Conservation (phyloP, 2,329 filamentous ascomycete genomes). For the Aureobasidium vineae region DNA sequence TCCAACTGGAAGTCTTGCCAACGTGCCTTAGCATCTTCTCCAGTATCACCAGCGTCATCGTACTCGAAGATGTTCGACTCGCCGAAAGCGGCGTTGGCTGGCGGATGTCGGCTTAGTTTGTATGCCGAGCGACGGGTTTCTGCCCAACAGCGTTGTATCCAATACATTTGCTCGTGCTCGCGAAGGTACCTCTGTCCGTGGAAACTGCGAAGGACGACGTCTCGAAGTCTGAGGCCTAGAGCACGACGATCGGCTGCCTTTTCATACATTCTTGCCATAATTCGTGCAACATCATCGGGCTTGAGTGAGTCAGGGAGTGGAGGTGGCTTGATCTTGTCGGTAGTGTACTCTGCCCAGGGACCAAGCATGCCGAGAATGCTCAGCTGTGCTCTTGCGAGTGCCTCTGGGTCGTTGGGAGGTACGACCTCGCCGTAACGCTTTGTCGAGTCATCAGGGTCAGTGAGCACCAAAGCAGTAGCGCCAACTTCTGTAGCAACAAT, state of each 20-base stretch:
- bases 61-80: conserved; percentile 27
- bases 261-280: conserved; percentile 59
- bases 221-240: conserved; percentile 58
- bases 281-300: conserved; percentile 51
- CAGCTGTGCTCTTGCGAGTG: conserved; percentile 61
- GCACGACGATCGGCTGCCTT: conserved; percentile 56
- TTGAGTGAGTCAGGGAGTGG: conserved; percentile 52
- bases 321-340: conserved; percentile 47
- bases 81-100: conserved; percentile 23
- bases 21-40: conserved; percentile 23
- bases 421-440: conserved; percentile 60
- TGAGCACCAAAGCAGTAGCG: conserved; percentile 55
- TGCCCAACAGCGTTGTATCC: conserved; percentile 30
- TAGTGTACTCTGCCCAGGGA: conserved; percentile 59
- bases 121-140: conserved; percentile 24
- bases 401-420: conserved; percentile 61
- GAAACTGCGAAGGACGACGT: conserved; percentile 60
- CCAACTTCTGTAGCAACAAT: conserved; percentile 58
- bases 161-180: conserved; percentile 36
- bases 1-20: conserved; percentile 29
- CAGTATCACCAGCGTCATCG: conserved; percentile 27
- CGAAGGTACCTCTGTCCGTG: conserved; percentile 59
- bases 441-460: conserved; percentile 48
- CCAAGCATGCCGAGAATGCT: conserved; percentile 61
- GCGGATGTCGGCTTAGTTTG: conserved; percentile 23